Conservation (phyloP, 2,329 filamentous ascomycete genomes). For the Penicillium hordei region DNA sequence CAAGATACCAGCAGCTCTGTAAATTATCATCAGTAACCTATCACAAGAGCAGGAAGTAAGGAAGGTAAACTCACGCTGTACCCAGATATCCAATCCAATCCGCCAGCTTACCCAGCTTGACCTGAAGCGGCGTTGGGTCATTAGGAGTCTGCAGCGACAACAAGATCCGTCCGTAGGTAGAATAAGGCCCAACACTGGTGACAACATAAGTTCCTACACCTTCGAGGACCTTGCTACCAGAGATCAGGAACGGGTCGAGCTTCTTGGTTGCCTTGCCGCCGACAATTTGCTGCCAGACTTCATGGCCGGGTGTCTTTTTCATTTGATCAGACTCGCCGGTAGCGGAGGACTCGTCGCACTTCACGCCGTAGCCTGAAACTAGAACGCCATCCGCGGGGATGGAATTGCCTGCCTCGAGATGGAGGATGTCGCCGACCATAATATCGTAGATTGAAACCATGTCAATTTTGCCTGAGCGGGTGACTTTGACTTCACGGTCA, state of each 20-base stretch:
- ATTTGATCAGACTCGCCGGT: slow-evolving; percentile 73
- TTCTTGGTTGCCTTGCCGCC: slow-evolving; percentile 55
- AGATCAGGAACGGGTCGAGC: slow-evolving; percentile 74
- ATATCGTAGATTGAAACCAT: slow-evolving; percentile 67
- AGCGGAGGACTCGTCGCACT: slow-evolving; percentile 72
- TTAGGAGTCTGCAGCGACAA: slow-evolving; percentile 71
- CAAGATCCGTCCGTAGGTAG: slow-evolving; percentile 72
- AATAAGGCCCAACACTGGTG: slow-evolving; percentile 71
- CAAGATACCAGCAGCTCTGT: slow-evolving; percentile 66
- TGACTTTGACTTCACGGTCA: slow-evolving; percentile 64
- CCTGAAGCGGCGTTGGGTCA: slow-evolving; percentile 73
- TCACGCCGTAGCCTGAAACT: slow-evolving; percentile 64
- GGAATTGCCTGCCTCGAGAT: slow-evolving; percentile 68
- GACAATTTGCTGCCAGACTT: slow-evolving; percentile 58
- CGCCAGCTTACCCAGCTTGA: slow-evolving; percentile 71
- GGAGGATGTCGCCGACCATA: slow-evolving; percentile 67
- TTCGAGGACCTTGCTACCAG: slow-evolving; percentile 74
- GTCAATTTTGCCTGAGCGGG: slow-evolving; percentile 64
- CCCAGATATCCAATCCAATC: slow-evolving; percentile 76
- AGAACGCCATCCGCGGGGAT: slow-evolving; percentile 71
- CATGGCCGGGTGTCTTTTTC: slow-evolving; percentile 63
- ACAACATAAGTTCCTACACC: slow-evolving; percentile 73
- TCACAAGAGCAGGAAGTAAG: neutral
- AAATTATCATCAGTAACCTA: slow-evolving; percentile 10
- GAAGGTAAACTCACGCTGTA: slow-evolving; percentile 52